Evolutionary conservation across 1,284 basidiomycete genomes (phyloP), one percentile per base, ranked within the genome.

Genomic region (Retiboletus fuscus): DNA sequence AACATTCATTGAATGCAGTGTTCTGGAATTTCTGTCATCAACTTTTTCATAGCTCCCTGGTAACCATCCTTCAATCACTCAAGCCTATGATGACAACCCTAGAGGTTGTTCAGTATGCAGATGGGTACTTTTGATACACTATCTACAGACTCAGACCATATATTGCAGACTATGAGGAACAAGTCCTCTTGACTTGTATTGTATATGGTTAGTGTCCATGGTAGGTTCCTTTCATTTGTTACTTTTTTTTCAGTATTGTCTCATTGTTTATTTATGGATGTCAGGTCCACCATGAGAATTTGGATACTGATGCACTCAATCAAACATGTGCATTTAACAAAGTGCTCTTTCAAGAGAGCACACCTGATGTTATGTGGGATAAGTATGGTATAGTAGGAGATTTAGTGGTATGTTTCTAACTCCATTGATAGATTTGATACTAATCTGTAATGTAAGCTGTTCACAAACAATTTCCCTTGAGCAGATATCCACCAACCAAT

Each of bases 91-190:
- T 62, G 44, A 62, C 28, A 20, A 62, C 43, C 20, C 61, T 44
- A 39, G 28, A 62, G 28, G 44, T 62, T 26, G 44, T 62, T 26
- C 28, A 47, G 22, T 62, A 44, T 43, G 61, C 43, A 8, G 61
- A 62, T 10, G 61, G 61, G 20, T 15, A 62, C 41, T 30, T 46
- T n/a, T 22, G 28, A 28, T 20, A 28, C 8, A 44, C 41, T 18
- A 44, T 62, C 8, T 62, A 62, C 30, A 44, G 61, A 43, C 61
- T 62, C 3, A 44, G 61, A 20, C 61, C 61, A 22, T 62, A 62
- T 39, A 70, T 70, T 16, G 47, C 69, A 3, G 62, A 70, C 26
- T 70, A 70, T 3, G 15, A 70, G n/a, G 68, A 70, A 22, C 68
- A 70, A 12, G n/a, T n/a, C n/a, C n/a, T n/a, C n/a, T n/a, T n/a